Percentiles rank a stretch among this genome's conserved stretches.
Conservation (phyloP, 2,329 filamentous ascomycete genomes). For the Penicillium sp. region DNA sequence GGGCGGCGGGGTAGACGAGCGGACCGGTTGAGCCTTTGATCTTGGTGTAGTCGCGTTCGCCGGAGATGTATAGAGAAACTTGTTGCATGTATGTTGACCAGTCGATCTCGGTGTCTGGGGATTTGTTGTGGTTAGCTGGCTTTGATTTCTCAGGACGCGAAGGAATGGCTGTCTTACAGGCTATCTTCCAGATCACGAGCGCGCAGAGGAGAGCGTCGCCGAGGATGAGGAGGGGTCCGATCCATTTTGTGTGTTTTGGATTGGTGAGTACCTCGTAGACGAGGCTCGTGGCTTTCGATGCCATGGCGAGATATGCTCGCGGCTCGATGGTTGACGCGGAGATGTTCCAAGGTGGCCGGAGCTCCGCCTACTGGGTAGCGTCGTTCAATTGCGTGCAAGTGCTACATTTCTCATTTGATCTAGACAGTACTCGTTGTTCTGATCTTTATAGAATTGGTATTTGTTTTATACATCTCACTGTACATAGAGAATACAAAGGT, state of each 20-base stretch:
- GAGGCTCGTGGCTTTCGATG: slow-evolving; percentile 26
- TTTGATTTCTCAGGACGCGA: slow-evolving; percentile 5
- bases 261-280: slow-evolving; percentile 48
- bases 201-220: slow-evolving; percentile 69
- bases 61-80: slow-evolving; percentile 69
- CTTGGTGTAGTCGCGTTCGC: slow-evolving; percentile 82
- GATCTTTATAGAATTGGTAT: not conserved
- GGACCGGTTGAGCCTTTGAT: slow-evolving; percentile 88
- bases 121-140: slow-evolving; percentile 15
- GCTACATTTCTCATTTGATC: not conserved
- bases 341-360: slow-evolving; percentile 23
- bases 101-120: slow-evolving; percentile 89
- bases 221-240: slow-evolving; percentile 63
- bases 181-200: slow-evolving; percentile 73
- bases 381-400: not conserved
- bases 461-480: slow-evolving; percentile 19
- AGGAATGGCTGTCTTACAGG: slow-evolving; percentile 58
- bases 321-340: slow-evolving; percentile 7
- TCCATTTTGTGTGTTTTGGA: slow-evolving; percentile 57
- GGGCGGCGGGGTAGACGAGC: slow-evolving; percentile 88
- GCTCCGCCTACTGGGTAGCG: not conserved
- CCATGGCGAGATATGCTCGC: slow-evolving; percentile 31
- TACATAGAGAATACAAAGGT: slow-evolving; percentile 13
- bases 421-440: not conserved
- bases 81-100: slow-evolving; percentile 98